Conservation (phyloP, 345 rosid species). For the Ailanthus altissimus region DNA sequence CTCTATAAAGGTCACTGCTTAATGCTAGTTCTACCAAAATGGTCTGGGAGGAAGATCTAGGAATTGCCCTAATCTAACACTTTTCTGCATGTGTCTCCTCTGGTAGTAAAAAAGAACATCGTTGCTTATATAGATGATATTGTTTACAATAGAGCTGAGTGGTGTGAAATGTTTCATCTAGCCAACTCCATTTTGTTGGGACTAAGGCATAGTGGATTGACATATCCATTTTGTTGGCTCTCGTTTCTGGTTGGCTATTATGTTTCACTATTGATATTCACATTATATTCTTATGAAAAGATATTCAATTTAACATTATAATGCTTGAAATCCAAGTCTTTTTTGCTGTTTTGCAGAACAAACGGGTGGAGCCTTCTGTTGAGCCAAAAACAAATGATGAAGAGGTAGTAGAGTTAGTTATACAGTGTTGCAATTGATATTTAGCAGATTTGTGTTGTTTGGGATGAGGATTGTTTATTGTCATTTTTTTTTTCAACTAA, state of each 20-base stretch:
- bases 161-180: not conserved
- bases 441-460: conserved; percentile 3
- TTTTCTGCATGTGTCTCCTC: not conserved
- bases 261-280: not conserved
- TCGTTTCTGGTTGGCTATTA: not conserved
- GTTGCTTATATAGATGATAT: not conserved
- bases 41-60: not conserved
- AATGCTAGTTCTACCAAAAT: not conserved
- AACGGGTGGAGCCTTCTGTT: conserved; percentile 40
- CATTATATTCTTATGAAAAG: not conserved
- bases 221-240: not conserved
- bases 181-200: conserved; percentile 1
- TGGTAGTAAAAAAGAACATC: not conserved
- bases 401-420: conserved; percentile 43
- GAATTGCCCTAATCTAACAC: not conserved
- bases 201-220: not conserved
- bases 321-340: conserved; percentile 1
- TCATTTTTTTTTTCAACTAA: not conserved
- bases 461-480: not conserved
- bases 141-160: not conserved
- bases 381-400: conserved; percentile 51
- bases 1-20: not conserved
- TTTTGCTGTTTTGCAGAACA: conserved; percentile 42
- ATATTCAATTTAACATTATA: not conserved
- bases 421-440: not conserved